These are phyloP conservation scores for Hemileia vastatrix DNA, from an alignment of 1,284 basidiomycete species.

Conservation along the genomic window DNA sequence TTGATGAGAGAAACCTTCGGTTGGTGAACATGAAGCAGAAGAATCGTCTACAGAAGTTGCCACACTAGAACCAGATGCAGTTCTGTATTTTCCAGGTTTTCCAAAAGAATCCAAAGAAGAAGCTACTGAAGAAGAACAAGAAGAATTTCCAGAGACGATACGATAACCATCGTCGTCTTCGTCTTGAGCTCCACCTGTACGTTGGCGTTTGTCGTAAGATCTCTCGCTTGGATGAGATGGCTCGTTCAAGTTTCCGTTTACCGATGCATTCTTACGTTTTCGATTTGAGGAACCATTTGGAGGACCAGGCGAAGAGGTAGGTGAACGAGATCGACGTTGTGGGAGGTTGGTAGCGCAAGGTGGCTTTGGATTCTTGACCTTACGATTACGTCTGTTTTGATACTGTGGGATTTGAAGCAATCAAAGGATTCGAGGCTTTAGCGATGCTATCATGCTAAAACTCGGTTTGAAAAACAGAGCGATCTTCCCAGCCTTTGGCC, in stretches of 20 bases:
- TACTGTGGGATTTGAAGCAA: conserved; percentile 24
- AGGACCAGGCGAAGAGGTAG: not conserved
- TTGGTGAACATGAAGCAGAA: not conserved
- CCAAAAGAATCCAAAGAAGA: not conserved
- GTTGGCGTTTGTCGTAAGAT: not conserved
- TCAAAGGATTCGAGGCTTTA: too few relatives aligned
- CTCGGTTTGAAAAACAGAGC: too few relatives aligned
- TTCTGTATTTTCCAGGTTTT: not conserved
- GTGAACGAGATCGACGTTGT: not conserved
- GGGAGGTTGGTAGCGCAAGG: not conserved
- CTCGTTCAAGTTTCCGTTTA: too few relatives aligned
- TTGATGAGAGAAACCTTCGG: not conserved
- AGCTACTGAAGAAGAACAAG: not conserved
- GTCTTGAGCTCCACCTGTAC: not conserved
- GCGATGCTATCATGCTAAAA: too few relatives aligned
- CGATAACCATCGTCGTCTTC: not conserved
- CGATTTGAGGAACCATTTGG: not conserved
- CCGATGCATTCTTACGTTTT: not conserved
- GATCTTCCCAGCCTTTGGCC: too few relatives aligned
- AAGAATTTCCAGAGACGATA: not conserved
- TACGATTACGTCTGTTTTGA: conserved; percentile 34
- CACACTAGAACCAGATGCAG: not conserved
- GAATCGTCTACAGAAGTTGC: not conserved
- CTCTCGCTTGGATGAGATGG: too few relatives aligned
- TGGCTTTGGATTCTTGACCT: conserved; percentile 15